These are phyloP conservation scores for Mycena galericulata DNA, from an alignment of 768 basidiomycete genomes.

Conservation along the genomic window DNA sequence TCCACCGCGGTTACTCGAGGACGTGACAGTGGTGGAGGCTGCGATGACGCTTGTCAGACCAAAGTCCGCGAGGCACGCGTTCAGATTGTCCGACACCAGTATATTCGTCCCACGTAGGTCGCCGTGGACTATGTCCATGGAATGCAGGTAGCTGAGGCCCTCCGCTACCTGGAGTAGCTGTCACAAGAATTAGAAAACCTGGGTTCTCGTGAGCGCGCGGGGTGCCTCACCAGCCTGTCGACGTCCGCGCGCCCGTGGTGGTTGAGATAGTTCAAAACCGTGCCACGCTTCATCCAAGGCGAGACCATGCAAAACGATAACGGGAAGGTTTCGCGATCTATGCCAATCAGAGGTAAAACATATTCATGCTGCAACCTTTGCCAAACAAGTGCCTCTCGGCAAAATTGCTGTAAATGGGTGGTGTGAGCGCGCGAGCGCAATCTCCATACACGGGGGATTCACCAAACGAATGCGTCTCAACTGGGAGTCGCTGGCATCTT, in stretches of 20 bases:
- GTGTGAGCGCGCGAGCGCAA: no score
- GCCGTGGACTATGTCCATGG: constrained; percentile 7
- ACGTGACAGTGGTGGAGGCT: background rate
- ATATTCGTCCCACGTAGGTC: constrained; percentile 8
- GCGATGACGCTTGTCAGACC: background rate
- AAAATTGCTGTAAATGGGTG: constrained; percentile 37
- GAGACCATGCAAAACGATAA: constrained; percentile 43
- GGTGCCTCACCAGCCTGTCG: constrained; percentile 30
- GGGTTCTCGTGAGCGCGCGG: background rate
- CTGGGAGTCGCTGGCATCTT: background rate
- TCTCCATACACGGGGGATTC: background rate
- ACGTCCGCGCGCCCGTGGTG: constrained; percentile 35
- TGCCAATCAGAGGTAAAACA: constrained; percentile 46
- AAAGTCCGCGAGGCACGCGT: constrained; percentile 9
- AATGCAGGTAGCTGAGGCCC: constrained; percentile 3
- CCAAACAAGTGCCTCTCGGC: constrained; percentile 46
- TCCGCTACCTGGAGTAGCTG: constrained; percentile 1
- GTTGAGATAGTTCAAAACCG: constrained; percentile 38
- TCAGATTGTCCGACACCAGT: constrained; percentile 7
- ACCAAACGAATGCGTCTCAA: background rate
- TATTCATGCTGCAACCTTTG: constrained; percentile 42
- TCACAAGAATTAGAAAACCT: background rate
- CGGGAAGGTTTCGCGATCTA: constrained; percentile 41
- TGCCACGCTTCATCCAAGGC: constrained; percentile 46
- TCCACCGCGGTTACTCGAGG: background rate